These are phyloP conservation scores for Atalantia buxifolia DNA, from an alignment of 345 rosid genomes.

Conservation along the genomic window DNA sequence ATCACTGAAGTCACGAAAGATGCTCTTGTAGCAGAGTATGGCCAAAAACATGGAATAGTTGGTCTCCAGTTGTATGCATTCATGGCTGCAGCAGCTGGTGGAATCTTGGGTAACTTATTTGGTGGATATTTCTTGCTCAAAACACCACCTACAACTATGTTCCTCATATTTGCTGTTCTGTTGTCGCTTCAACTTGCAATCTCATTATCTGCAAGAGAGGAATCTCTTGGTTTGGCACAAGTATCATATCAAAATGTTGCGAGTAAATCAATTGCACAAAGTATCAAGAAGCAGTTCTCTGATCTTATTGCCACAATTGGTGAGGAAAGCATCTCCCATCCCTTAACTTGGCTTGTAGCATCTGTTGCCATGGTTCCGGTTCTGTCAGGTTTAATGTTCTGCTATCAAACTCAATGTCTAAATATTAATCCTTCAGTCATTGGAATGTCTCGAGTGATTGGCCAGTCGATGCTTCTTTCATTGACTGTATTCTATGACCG, in stretches of 20 bases:
- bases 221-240: constrained; percentile 50
- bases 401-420: constrained; percentile 82
- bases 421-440: constrained; percentile 62
- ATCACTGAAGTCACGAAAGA: constrained; percentile 82
- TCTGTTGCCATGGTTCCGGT: constrained; percentile 67
- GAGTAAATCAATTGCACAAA: constrained; percentile 35
- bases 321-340: constrained; percentile 52
- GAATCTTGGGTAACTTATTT: constrained; percentile 71
- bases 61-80: constrained; percentile 82
- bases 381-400: constrained; percentile 78
- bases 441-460: constrained; percentile 77
- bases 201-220: constrained; percentile 48
- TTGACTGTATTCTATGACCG: constrained; percentile 56
- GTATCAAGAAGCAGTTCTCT: constrained; percentile 42
- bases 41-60: constrained; percentile 44
- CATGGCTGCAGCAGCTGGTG: constrained; percentile 87
- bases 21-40: constrained; percentile 89
- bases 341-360: constrained; percentile 66
- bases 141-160: constrained; percentile 45
- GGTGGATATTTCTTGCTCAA: constrained; percentile 63
- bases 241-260: constrained; percentile 18
- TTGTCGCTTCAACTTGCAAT: constrained; percentile 56
- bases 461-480: constrained; percentile 70
- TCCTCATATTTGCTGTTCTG: constrained; percentile 49
- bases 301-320: constrained; percentile 51